phyloP scores from a whole-genome alignment of 1,284 basidiomycete genomes.

The Leccinum pachyderme region DNA sequence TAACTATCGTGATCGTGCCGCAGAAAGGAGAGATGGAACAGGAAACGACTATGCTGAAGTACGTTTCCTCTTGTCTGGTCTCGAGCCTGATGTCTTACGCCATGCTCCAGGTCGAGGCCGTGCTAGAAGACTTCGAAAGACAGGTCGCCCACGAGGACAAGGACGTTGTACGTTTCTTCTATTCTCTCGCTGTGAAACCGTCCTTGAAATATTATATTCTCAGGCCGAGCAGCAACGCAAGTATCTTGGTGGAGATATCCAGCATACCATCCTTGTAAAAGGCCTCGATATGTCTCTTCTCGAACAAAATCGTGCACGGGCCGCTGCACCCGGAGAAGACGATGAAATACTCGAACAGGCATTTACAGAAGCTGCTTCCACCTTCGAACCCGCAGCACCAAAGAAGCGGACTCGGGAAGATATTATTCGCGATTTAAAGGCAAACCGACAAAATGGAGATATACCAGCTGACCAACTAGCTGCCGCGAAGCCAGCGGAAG shows the following conservation, averaged over 20 bases:
- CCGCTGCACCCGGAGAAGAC: constrained; percentile 50
- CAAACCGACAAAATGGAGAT: constrained; percentile 43
- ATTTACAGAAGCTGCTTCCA: constrained; percentile 45
- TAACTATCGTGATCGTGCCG: constrained; percentile 68
- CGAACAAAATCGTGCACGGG: constrained; percentile 76
- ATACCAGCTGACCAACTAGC: constrained; percentile 15
- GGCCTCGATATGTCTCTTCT: constrained; percentile 88
- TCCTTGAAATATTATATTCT: constrained; percentile 5
- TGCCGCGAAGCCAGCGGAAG: constrained; percentile 13
- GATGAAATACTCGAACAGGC: constrained; percentile 78
- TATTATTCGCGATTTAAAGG: constrained; percentile 70
- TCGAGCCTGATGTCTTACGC: constrained; percentile 6
- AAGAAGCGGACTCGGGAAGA: constrained; percentile 75
- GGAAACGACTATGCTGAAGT: constrained; percentile 72
- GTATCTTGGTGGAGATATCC: constrained; percentile 86
- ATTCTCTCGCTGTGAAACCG: background rate
- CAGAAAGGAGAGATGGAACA: constrained; percentile 60
- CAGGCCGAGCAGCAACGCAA: constrained; percentile 75
- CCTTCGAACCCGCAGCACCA: constrained; percentile 26
- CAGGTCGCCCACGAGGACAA: constrained; percentile 57
- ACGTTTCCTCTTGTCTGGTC: background rate
- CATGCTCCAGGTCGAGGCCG: constrained; percentile 62
- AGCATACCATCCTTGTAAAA: constrained; percentile 85
- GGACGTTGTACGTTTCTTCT: constrained; percentile 45
- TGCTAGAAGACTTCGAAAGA: constrained; percentile 78